Evolutionary conservation across 2,329 filamentous ascomycete species (phyloP).

Genomic region (Cladosporium sp.): DNA sequence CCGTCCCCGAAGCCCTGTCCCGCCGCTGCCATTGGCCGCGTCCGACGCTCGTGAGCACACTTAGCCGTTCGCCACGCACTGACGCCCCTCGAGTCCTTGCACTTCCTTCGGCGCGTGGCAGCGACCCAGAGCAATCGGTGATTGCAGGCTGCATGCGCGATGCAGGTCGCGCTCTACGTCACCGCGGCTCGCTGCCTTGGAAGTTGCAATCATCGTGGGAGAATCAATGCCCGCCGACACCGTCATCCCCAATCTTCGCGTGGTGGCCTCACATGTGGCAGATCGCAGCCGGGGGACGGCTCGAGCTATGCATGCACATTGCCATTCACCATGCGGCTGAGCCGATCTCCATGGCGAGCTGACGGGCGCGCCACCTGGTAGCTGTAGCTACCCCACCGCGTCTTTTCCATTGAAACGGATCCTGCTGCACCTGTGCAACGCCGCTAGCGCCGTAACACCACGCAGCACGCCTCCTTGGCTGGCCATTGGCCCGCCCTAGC

Average conservation of each 20-base stretch:
- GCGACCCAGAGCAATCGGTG: constrained; percentile 11
- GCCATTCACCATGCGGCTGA: constrained; percentile 6
- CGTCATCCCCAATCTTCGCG: too few relatives aligned
- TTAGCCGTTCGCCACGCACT: constrained; percentile 8
- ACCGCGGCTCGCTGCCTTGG: constrained; percentile 1
- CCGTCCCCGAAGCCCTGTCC: background rate
- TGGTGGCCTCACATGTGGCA: background rate
- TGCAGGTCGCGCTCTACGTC: constrained; percentile 1
- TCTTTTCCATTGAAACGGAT: constrained; percentile 6
- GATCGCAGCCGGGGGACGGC: background rate
- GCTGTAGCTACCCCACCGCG: constrained; percentile 1
- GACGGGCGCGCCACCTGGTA: constrained; percentile 6
- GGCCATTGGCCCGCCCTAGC: constrained; percentile 1
- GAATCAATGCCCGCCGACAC: too few relatives aligned
- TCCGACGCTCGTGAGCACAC: constrained; percentile 2
- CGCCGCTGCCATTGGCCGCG: constrained; percentile 1
- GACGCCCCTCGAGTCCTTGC: constrained; percentile 3
- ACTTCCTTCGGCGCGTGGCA: constrained; percentile 11
- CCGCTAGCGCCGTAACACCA: constrained; percentile 10
- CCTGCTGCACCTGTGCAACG: constrained; percentile 9
- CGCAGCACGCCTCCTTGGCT: background rate
- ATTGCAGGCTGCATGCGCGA: constrained; percentile 1
- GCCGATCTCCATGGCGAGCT: background rate
- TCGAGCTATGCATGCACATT: constrained; percentile 1
- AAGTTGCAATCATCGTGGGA: background rate